Conservation (phyloP, 805 yeast species). For the Metschnikowia vanudenii region DNA sequence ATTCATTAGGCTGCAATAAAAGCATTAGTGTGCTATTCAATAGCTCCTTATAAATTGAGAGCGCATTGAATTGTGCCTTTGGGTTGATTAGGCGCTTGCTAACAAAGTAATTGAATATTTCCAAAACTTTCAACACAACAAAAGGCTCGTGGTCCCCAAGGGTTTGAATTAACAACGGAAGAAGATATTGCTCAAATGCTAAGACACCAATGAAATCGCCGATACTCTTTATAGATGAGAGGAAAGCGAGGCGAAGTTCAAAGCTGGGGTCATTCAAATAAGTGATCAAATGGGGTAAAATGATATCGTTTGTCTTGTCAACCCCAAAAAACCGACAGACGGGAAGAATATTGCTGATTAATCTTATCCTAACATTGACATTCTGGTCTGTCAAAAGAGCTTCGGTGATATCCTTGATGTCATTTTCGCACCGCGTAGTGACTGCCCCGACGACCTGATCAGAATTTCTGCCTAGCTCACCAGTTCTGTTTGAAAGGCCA, state of each 20-base stretch:
- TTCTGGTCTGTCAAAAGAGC: slow-evolving; percentile 68
- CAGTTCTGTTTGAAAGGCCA: slow-evolving; percentile 20
- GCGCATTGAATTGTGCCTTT: slow-evolving; percentile 35
- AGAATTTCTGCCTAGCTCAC: not conserved
- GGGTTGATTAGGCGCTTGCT: slow-evolving; percentile 33
- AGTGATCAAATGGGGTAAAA: slow-evolving; percentile 87
- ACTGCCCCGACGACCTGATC: slow-evolving; percentile 2
- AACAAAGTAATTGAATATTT: slow-evolving; percentile 37
- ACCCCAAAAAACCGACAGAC: slow-evolving; percentile 81
- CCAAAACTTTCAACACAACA: slow-evolving; percentile 69
- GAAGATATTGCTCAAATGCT: slow-evolving; percentile 80
- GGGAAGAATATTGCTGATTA: slow-evolving; percentile 70
- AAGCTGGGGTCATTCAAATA: slow-evolving; percentile 79
- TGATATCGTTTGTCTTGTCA: slow-evolving; percentile 83
- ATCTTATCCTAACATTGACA: slow-evolving; percentile 63
- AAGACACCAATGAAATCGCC: slow-evolving; percentile 80
- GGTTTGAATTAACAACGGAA: slow-evolving; percentile 83
- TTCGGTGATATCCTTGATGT: slow-evolving; percentile 64
- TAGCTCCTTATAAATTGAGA: slow-evolving; percentile 38
- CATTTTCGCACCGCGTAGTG: slow-evolving; percentile 5
- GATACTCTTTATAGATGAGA: slow-evolving; percentile 67
- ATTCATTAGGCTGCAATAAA: slow-evolving; percentile 79
- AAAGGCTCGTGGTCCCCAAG: slow-evolving; percentile 80
- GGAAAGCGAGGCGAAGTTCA: slow-evolving; percentile 65
- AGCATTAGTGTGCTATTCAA: slow-evolving; percentile 46